These are phyloP conservation scores for Kazachstania africana DNA, from an alignment of 805 yeast species.

Conservation along the genomic window DNA sequence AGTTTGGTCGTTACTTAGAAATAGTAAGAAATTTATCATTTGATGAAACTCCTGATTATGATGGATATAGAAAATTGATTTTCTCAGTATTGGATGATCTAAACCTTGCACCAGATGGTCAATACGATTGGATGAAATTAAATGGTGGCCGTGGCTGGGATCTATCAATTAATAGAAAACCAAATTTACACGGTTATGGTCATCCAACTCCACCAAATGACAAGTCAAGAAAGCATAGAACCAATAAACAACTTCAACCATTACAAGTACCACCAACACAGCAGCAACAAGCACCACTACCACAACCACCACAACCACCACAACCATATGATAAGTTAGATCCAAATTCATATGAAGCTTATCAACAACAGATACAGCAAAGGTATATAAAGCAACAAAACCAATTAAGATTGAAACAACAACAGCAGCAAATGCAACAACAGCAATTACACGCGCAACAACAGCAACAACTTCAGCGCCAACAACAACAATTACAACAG, in stretches of 20 bases:
- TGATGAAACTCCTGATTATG: constrained; percentile 92
- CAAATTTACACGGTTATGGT: constrained; percentile 92
- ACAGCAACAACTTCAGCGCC: constrained; percentile 1
- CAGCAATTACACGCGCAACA: constrained; percentile 2
- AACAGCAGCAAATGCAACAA: constrained; percentile 6
- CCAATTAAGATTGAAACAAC: constrained; percentile 7
- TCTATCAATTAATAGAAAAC: constrained; percentile 74
- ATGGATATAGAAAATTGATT: constrained; percentile 67
- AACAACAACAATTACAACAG: neutral
- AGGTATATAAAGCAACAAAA: constrained; percentile 26
- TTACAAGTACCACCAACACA: constrained; percentile 8
- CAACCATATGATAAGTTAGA: constrained; percentile 22
- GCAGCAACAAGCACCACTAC: constrained; percentile 10
- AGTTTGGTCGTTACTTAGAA: constrained; percentile 83
- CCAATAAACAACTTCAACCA: constrained; percentile 5
- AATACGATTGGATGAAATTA: constrained; percentile 96
- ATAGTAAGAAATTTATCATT: constrained; percentile 81
- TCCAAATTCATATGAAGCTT: constrained; percentile 31
- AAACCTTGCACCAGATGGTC: constrained; percentile 69
- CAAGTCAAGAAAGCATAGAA: constrained; percentile 22
- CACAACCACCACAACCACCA: constrained; percentile 8
- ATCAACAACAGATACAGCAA: constrained; percentile 28
- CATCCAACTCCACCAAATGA: constrained; percentile 77
- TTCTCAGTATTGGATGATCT: constrained; percentile 64
- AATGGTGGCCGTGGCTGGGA: constrained; percentile 97